Base-by-base conservation (phyloP, 805 yeast genomes). In the Nakazawaea holstii region DNA sequence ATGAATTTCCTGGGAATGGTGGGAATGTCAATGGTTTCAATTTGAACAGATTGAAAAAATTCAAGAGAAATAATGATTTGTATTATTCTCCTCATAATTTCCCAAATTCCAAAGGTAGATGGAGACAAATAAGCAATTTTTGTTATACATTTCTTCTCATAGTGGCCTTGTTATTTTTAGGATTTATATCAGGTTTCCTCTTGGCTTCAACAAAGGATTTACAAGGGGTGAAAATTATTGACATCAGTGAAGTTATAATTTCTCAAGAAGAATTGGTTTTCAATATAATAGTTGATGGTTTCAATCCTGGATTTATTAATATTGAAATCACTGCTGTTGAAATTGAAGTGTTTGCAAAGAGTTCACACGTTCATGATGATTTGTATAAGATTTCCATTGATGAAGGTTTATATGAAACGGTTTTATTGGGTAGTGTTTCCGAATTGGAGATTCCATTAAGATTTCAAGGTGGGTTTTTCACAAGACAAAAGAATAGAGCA, bases 121-220 rank as follows among this genome's bases (percentile, higher is more conserved):
- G 62, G 38, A 53, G 49, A 39, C 69, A 65, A 41, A 40, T 67
- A 6, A 59, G 54, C 43, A 61, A 52, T 27, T 62, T 66, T 44
- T 65, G 68, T 43, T 77, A 76, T 52, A 73, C 82, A 0, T 52
- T 75, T 31, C 54, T 71, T 36, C 57, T 74, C 33, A 72, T 78
- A 2, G 53, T 78, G 13, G 60, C 75, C 11, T 69, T 88, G n/a
- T 63, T 87, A 9, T 68, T 81, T 0, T 61, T 85, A 29, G 96
- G 96, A 1, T 89, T 92, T 58, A 69, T 86, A 5, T 72, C 84
- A 57, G 98, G 98, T 0, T 87, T 91, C 59, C 67, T 90, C 2
- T 67, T 91, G 37, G 97, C 97, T 0, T 82, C 96, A 1, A 83
- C 89, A 15, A 89, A 88, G 55, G 97, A 92, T 49, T 68, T 92